Conservation (phyloP, 805 yeast species). For the Zygoascus bituminiphila region DNA sequence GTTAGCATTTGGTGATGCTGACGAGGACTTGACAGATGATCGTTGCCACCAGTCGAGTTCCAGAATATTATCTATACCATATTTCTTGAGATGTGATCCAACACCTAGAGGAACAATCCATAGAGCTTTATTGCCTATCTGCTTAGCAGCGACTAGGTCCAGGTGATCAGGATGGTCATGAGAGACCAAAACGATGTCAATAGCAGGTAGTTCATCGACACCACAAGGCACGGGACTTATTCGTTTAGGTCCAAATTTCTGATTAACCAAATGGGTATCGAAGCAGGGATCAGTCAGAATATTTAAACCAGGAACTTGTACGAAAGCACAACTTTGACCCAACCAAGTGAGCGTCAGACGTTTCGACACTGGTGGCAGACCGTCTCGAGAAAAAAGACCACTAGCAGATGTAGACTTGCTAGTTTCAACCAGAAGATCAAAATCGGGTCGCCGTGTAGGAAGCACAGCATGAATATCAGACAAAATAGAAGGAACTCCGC, state of each 20-base stretch:
- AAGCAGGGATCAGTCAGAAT: constrained; percentile 84
- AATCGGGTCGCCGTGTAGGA: constrained; percentile 53
- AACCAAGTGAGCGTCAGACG: constrained; percentile 77
- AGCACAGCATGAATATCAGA: constrained; percentile 45
- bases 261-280: constrained; percentile 51
- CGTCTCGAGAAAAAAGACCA: background rate
- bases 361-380: constrained; percentile 11
- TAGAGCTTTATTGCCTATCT: constrained; percentile 49
- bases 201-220: constrained; percentile 53
- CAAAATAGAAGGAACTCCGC: constrained; percentile 46
- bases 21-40: constrained; percentile 21
- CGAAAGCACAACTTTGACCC: constrained; percentile 80
- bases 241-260: constrained; percentile 72
- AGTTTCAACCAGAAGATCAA: constrained; percentile 34
- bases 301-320: constrained; percentile 64
- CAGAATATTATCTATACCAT: constrained; percentile 52
- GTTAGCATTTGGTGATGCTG: constrained; percentile 27
- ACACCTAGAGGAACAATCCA: constrained; percentile 91
- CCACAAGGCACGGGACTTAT: constrained; percentile 69
- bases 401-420: background rate
- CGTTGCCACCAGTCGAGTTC: constrained; percentile 95
- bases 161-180: constrained; percentile 96
- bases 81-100: constrained; percentile 45
- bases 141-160: constrained; percentile 49
- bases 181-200: constrained; percentile 70